These are phyloP conservation scores for Meripilus lineatus DNA, from an alignment of 1,284 basidiomycete species.

Conservation along the genomic window DNA sequence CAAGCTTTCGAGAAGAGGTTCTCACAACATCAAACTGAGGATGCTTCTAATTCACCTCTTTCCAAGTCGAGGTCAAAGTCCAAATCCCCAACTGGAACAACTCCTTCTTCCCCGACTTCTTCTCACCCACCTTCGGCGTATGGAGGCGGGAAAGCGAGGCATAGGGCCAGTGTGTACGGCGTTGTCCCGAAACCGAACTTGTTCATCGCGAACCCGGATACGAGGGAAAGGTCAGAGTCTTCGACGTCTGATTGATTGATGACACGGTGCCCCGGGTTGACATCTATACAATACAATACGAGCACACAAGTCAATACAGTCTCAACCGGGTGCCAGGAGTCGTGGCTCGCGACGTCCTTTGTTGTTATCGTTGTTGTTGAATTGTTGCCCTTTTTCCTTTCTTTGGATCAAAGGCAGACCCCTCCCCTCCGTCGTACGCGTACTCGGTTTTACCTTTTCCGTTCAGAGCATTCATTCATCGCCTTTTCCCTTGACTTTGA, in stretches of 20 bases:
- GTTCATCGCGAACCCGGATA: conserved; percentile 61
- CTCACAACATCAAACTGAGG: conserved; percentile 27
- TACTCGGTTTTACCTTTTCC: no score
- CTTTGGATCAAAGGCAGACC: no score
- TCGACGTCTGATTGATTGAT: conserved; percentile 5
- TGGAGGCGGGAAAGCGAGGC: conserved; percentile 30
- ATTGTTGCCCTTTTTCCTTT: no score
- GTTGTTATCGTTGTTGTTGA: conserved; percentile 1
- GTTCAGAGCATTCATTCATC: no score
- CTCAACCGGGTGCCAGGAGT: no score
- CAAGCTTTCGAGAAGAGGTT: conserved; percentile 37
- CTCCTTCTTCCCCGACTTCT: no score
- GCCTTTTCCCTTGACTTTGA: neutral
- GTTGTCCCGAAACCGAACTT: conserved; percentile 51
- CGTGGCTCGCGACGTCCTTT: neutral
- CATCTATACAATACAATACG: no score
- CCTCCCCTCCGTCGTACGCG: no score
- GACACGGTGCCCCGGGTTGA: neutral
- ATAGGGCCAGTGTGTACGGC: conserved; percentile 38
- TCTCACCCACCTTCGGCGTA: conserved; percentile 26
- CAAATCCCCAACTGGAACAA: no score
- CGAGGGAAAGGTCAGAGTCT: conserved; percentile 3
- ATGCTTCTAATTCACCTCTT: conserved; percentile 4
- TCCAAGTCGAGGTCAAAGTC: conserved; percentile 9
- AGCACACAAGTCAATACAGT: no score